phyloP scores from a whole-genome alignment of 768 basidiomycete genomes.

The Lentinula boryana region DNA sequence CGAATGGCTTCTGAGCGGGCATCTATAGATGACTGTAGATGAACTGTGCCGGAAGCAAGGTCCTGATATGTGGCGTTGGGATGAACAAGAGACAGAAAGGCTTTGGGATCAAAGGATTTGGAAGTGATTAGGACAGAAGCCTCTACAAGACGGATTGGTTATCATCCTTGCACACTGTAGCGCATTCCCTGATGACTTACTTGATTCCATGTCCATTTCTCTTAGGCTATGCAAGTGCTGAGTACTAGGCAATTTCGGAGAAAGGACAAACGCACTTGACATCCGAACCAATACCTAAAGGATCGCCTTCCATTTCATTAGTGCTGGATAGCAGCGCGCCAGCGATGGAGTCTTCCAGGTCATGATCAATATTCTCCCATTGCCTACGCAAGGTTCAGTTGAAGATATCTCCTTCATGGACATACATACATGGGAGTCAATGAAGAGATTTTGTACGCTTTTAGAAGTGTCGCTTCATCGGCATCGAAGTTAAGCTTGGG shows the following conservation, averaged over 20 bases:
- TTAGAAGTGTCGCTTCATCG: constrained; percentile 80
- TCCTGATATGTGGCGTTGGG: constrained; percentile 96
- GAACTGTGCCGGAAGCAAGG: constrained; percentile 68
- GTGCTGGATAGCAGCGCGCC: constrained; percentile 53
- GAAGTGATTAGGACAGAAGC: constrained; percentile 80
- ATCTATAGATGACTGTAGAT: constrained; percentile 77
- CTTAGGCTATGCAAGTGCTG: constrained; percentile 36
- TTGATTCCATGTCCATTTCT: constrained; percentile 73
- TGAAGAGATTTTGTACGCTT: constrained; percentile 80
- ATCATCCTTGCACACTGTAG: background rate
- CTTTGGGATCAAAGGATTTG: constrained; percentile 94
- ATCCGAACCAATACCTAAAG: constrained; percentile 66
- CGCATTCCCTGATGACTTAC: constrained; percentile 30
- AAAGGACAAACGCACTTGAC: constrained; percentile 44
- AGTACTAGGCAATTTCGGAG: constrained; percentile 4
- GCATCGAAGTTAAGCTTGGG: constrained; percentile 61
- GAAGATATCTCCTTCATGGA: background rate
- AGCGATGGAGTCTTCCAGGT: constrained; percentile 70
- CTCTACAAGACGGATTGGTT: constrained; percentile 35
- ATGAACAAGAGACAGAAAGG: constrained; percentile 85
- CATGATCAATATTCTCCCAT: constrained; percentile 91
- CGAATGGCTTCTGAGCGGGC: constrained; percentile 91
- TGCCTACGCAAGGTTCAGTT: constrained; percentile 35
- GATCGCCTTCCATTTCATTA: constrained; percentile 62
- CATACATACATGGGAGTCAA: constrained; percentile 65